Evolutionary conservation across 1,284 basidiomycete species (phyloP).

Genomic region (Cryptococcus maquisensis): DNA sequence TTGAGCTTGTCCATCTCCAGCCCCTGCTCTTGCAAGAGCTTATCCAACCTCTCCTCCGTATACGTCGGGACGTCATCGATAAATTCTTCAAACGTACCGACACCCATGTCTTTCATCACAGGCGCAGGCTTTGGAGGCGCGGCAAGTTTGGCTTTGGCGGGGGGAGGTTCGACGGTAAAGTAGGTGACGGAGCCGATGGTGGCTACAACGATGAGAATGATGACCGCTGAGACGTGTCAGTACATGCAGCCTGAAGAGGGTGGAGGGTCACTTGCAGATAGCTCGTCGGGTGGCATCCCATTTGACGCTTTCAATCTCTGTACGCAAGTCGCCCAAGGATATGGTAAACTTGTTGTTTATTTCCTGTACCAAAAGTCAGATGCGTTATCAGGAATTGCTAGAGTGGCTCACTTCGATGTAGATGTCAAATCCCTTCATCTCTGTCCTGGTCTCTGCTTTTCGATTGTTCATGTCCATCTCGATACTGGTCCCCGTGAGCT

Average conservation of each 20-base stretch:
- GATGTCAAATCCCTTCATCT: slow-evolving; percentile 82
- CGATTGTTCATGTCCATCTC: slow-evolving; percentile 94
- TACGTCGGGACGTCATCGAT: slow-evolving; percentile 22
- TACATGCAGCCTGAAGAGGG: background rate
- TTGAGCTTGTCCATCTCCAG: slow-evolving; percentile 12
- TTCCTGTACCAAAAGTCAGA: slow-evolving; percentile 54
- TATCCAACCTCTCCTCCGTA: slow-evolving; percentile 27
- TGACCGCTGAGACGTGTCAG: slow-evolving; percentile 31
- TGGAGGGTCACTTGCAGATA: slow-evolving; percentile 59
- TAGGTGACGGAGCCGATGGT: slow-evolving; percentile 21
- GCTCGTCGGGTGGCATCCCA: slow-evolving; percentile 87
- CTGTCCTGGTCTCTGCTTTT: slow-evolving; percentile 86
- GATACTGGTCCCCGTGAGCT: slow-evolving; percentile 52
- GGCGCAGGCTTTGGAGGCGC: slow-evolving; percentile 6
- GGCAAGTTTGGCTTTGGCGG: background rate
- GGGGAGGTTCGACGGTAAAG: slow-evolving; percentile 2
- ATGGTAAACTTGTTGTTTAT: slow-evolving; percentile 82
- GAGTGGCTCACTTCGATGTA: slow-evolving; percentile 67
- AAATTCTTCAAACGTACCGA: slow-evolving; percentile 38
- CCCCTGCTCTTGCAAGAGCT: slow-evolving; percentile 24
- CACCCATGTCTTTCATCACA: slow-evolving; percentile 34
- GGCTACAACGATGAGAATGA: slow-evolving; percentile 37
- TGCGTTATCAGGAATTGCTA: background rate
- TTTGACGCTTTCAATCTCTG: slow-evolving; percentile 79
- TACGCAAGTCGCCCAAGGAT: slow-evolving; percentile 75